A percentile compares a stretch with the other conserved stretches of the same genome.
Evolutionary conservation across 139 green algal genomes (phyloP).

Genomic region (Chloropicon primus): DNA sequence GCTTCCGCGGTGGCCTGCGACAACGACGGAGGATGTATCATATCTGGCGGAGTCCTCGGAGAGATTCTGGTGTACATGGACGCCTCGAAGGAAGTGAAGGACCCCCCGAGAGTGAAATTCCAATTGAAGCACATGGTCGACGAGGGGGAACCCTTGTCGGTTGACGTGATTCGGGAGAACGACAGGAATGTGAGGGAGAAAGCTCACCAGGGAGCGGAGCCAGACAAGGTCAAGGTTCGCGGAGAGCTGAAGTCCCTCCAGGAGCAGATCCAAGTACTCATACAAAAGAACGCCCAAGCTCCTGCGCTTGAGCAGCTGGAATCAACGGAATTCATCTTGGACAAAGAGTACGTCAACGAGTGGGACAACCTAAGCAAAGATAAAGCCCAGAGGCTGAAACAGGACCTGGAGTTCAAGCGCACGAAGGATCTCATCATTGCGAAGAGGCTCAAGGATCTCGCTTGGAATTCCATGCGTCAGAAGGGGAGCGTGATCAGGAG

Average conservation of each 20-base stretch:
- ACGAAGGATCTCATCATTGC: not conserved
- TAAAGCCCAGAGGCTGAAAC: not conserved
- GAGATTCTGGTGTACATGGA: not conserved
- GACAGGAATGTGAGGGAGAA: not conserved
- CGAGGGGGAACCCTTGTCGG: not conserved
- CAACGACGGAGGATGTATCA: not conserved
- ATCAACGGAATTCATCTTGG: not conserved
- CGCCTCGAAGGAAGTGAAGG: not conserved
- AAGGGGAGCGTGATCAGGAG: conserved; percentile 1
- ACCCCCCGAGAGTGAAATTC: not conserved
- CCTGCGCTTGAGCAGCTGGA: not conserved
- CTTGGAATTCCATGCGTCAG: conserved; percentile 3
- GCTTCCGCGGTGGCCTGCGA: not conserved
- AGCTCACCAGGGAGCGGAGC: not conserved
- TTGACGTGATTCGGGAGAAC: not conserved
- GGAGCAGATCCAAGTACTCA: not conserved
- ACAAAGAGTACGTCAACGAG: conserved; percentile 1
- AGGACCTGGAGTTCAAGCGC: not conserved
- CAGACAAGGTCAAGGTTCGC: not conserved
- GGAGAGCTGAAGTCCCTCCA: not conserved
- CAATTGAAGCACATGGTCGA: not conserved
- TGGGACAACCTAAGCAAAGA: not conserved
- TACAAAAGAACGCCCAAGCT: not conserved
- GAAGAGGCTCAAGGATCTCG: conserved; percentile 8
- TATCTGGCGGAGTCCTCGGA: not conserved